Conservation (phyloP, 2,329 filamentous ascomycete species). For the Fonsecaea multimorphosa region DNA sequence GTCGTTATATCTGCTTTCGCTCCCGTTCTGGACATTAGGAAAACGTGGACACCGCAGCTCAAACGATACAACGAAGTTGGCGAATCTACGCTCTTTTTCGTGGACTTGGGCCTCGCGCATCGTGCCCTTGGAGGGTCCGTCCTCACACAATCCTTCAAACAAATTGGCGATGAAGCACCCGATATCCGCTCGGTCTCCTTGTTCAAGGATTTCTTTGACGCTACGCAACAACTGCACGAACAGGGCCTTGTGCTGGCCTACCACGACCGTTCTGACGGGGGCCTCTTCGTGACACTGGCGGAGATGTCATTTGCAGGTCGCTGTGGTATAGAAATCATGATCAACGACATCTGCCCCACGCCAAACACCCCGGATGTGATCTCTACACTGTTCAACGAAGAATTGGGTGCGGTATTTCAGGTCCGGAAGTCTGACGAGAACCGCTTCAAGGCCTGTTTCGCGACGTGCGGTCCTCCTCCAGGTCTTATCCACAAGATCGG, state of each 20-base stretch:
- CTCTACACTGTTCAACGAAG: conserved; percentile 89
- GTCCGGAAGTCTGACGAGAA: conserved; percentile 82
- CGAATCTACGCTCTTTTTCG: conserved; percentile 85
- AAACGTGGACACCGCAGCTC: conserved; percentile 93
- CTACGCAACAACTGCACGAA: conserved; percentile 72
- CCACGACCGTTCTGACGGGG: conserved; percentile 92
- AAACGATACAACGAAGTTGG: conserved; percentile 83
- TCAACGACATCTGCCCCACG: conserved; percentile 70
- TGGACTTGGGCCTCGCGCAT: conserved; percentile 82
- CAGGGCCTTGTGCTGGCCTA: conserved; percentile 82
- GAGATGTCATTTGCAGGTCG: conserved; percentile 99
- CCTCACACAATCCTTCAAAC: conserved; percentile 84
- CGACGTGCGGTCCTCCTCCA: conserved; percentile 82
- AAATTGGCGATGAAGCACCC: conserved; percentile 82
- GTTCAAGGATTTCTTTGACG: conserved; percentile 90
- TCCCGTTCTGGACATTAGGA: conserved; percentile 78
- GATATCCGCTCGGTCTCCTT: conserved; percentile 83
- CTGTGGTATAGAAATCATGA: conserved; percentile 82
- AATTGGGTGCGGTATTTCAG: conserved; percentile 95
- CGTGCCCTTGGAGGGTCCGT: conserved; percentile 89
- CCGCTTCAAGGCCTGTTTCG: conserved; percentile 87
- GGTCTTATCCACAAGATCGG: conserved; percentile 86
- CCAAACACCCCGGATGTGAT: conserved; percentile 70
- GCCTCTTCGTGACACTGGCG: conserved; percentile 83
- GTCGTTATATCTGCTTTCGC: conserved; percentile 90